Evolutionary conservation across 257 asterid genomes (phyloP), one percentile per base, ranked within the genome.

Genomic region (Nicotiana knightiana): DNA sequence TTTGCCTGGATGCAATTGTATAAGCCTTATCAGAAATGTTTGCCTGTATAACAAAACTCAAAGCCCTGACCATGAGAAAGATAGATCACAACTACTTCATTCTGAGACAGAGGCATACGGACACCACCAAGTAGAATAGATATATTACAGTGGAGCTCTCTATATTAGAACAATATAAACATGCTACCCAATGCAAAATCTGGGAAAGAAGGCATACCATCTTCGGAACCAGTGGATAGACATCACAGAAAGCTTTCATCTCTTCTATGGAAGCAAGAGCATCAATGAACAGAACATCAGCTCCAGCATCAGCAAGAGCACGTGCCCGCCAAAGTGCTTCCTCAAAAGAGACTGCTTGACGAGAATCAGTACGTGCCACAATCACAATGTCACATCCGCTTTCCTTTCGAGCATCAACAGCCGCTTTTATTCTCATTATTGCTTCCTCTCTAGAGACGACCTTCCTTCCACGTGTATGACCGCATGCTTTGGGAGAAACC

Each of bases 401-500:
- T 89, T 93, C 98, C 82, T 77, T 87, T 82, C 99, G 91, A 86
- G 98, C 97, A 90, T 95, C 97, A 83, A 91, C 92, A 70, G 99
- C 99, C 71, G 98, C 99, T 87, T 85, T 91, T 85, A 95, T 86
- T 85, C 87, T 92, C 90, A 93, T 87, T 71, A 92, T 81, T 59
- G 99, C 97, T 85, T 93, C 99, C 85, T 95, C 99, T 88, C 97
- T 91, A 21, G 98, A 86, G 33, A 92, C 93, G 46, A 95, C 99
- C 88, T 90, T 90, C 82, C 98, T 90, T 83, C 97, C 99, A 82
- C 81, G 90, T 82, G 98, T 95, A 87, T 95, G 99, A 68, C 99
- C 98, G 85, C 99, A 95, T 76, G 99, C 99, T 91, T 95, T 95
- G 57, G 99, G 99, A 84, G 97, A 87, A 66, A 93, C 93, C 99